These are phyloP conservation scores for Acer negundo DNA, from an alignment of 345 rosid species.

Conservation along the genomic window DNA sequence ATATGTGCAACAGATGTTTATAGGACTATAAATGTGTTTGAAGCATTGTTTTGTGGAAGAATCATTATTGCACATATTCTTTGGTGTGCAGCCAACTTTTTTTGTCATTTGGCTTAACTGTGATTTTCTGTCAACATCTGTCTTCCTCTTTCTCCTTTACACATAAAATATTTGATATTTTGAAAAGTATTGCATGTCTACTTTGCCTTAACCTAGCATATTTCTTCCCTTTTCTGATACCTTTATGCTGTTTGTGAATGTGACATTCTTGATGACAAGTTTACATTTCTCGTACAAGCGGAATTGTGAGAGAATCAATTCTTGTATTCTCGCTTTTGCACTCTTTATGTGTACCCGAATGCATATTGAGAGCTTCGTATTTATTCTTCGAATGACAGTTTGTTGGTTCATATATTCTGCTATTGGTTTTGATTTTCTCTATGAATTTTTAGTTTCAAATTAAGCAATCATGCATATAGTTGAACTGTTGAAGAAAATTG, in stretches of 20 bases:
- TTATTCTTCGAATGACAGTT: neutral
- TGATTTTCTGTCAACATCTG: neutral
- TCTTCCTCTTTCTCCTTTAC: neutral
- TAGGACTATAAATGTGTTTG: neutral
- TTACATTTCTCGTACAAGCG: neutral
- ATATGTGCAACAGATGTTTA: constrained; percentile 6
- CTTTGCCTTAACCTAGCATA: neutral
- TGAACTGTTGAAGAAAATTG: neutral
- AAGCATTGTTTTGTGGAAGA: neutral
- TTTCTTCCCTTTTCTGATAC: neutral
- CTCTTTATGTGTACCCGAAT: neutral
- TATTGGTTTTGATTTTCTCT: neutral
- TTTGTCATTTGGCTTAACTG: neutral
- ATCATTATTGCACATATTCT: constrained; percentile 1
- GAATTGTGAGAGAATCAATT: neutral
- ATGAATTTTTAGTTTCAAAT: neutral
- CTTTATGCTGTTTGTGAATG: neutral
- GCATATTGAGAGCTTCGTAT: neutral
- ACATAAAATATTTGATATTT: constrained; percentile 4
- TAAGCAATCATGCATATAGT: neutral
- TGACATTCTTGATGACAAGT: neutral
- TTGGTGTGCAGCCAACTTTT: neutral
- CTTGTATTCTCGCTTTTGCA: neutral
- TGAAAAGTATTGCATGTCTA: neutral
- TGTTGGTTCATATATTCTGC: neutral